Evolutionary conservation across 2,329 filamentous ascomycete species (phyloP), one percentile per base, ranked within the genome.

Genomic region (Botrytis fragariae): DNA sequence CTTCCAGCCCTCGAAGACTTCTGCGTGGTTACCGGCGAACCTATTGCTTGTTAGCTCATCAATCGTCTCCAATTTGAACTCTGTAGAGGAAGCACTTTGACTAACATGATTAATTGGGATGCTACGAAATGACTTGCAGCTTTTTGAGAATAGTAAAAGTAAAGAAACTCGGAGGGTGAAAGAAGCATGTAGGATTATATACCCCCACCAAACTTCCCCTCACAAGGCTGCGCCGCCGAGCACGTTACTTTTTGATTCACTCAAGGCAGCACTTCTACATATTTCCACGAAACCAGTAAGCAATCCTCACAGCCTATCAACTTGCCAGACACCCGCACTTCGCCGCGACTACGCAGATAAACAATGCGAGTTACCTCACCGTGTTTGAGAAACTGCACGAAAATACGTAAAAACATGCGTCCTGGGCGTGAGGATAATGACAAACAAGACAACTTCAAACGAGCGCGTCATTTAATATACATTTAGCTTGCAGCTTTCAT

Each of bases 1-100:
- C 29, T 68, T 72, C 65, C 72, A 74, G 59, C 61, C 74, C 29
- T 72, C 25, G 70, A 75, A 78, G 20, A 73, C 72, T 22, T 57
- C 37, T 39, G 1, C 8, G 37, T 39, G 37, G 12, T 39, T 39
- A 10, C 37, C 8, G 37, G 7, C 16, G 18, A 44, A 5, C 22
- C 37, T 25, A 25, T 32, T 18, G 10, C 32, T 37, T 6, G 37
- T 60, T 60, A 37, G 22, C 20, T 12, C 59, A 60, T 18, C 10
- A 20, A 5, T 14, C 59, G 3, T 60, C 48, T 51, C 12, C 22
- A 14, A 3, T 51, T 51, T n/a, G 48, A n/a, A n/a, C 4, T 51
- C 25, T 14, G 25, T 5, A 51, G 45, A n/a, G 5, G 48, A 51
- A 51, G 48, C 48, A n/a, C 22, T n/a, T 10, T 6, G 4, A 51